Evolutionary conservation across 495 filamentous ascomycete genomes (phyloP), one percentile per base, ranked within the genome.

Genomic region (Corynascus novoguineensis): DNA sequence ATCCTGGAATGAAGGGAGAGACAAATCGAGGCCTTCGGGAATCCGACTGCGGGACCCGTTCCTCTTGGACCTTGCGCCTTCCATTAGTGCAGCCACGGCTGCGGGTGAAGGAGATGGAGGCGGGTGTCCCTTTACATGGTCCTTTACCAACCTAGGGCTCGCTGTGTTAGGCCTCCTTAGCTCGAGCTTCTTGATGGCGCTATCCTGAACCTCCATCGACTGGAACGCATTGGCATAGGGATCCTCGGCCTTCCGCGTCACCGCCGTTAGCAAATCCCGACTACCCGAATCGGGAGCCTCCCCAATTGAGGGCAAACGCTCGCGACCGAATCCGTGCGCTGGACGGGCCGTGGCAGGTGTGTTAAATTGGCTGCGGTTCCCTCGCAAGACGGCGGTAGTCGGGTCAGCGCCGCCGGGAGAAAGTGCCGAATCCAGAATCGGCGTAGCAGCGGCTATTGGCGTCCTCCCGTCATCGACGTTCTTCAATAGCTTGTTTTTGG

Each of bases 341-440:
- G 89, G 86, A 31, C 87, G 79, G 5, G 88, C 88, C 29, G 86
- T 87, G 53, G 85, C 82, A 0, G 88, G 87, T 12, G 87, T 85
- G 59, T 81, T 81, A 44, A 82, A 74, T 21, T 69, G 67, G 60
- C 77, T 83, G 24, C 75, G 73, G 59, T 76, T 73, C 42, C 84
- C 82, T 59, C 85, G 80, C 37, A 85, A 73, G 59, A 88, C 86
- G 3, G 86, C 86, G 6, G 80, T 81, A 9, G 80, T 78, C n/a
- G 86, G 77, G 41, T 83, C 79, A 37, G 61, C 65, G n/a, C 83
- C 86, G 34, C 81, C 76, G 2, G 89, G 88, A 25, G 89, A 90
- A 29, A 93, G 74, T 11, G 92, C 93, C 35, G 92, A 95, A 60
- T 97, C 89, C 3, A 89, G 87, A 66, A 97, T 97, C 1, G 93